Evolutionary conservation across 345 rosid genomes (phyloP).

Genomic region (Eucalyptus virginea): DNA sequence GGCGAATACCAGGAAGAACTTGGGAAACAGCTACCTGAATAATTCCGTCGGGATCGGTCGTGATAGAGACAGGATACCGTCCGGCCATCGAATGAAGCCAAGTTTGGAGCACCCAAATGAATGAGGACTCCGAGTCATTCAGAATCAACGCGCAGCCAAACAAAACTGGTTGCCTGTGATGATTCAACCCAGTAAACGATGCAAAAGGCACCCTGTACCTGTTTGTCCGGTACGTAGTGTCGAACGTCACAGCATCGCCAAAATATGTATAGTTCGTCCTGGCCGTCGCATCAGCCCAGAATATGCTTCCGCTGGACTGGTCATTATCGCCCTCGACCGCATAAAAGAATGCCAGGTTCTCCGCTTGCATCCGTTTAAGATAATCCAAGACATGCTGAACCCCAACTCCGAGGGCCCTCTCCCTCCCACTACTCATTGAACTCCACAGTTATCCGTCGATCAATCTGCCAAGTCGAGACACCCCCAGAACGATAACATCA

Average conservation of each 20-base stretch:
- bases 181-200: conserved; percentile 61
- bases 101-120: conserved; percentile 57
- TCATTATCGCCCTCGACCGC: conserved; percentile 35
- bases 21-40: conserved; percentile 48
- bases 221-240: conserved; percentile 31
- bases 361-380: conserved; percentile 47
- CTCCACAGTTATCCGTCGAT: background rate
- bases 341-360: conserved; percentile 54
- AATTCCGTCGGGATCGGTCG: conserved; percentile 50
- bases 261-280: conserved; percentile 44
- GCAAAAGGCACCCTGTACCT: conserved; percentile 48
- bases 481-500: background rate
- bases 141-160: conserved; percentile 59
- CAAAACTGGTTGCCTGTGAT: conserved; percentile 67
- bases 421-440: background rate
- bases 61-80: conserved; percentile 49
- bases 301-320: conserved; percentile 27
- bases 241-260: conserved; percentile 49
- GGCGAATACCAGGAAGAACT: conserved; percentile 43
- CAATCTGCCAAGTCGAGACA: background rate
- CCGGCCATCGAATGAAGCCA: conserved; percentile 75
- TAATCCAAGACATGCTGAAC: conserved; percentile 50
- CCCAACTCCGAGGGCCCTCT: conserved; percentile 39
- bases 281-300: conserved; percentile 65
- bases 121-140: conserved; percentile 53